Percentiles rank a stretch among this genome's conserved stretches.
phyloP scores from a whole-genome alignment of 169 alveolate species.

The Plasmodium ovale region DNA sequence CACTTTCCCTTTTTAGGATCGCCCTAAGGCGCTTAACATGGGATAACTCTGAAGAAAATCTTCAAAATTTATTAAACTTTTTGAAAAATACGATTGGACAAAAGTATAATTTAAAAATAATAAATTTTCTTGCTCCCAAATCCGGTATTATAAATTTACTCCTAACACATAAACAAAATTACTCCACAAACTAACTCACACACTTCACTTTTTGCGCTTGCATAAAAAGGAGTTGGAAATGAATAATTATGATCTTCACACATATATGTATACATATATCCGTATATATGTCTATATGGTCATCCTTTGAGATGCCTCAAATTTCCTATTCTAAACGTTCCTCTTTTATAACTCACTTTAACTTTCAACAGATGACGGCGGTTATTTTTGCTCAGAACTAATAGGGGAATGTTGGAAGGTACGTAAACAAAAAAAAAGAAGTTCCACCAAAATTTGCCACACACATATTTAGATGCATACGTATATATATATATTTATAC shows the following conservation, averaged over 20 bases:
- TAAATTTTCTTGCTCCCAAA: conserved; percentile 43
- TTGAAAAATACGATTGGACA: conserved; percentile 60
- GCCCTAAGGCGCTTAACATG: conserved; percentile 58
- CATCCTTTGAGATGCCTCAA: background rate
- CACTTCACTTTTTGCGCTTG: background rate
- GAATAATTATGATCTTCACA: too few relatives aligned
- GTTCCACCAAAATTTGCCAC: background rate
- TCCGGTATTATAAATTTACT: conserved; percentile 14
- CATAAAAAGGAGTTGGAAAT: background rate
- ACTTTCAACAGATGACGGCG: background rate
- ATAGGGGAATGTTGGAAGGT: conserved; percentile 74
- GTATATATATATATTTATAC: background rate
- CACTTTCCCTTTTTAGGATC: conserved; percentile 12
- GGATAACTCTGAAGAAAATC: conserved; percentile 65
- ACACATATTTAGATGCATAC: background rate
- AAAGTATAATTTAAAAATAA: conserved; percentile 45
- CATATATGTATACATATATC: too few relatives aligned
- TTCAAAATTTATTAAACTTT: conserved; percentile 33
- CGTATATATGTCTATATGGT: background rate
- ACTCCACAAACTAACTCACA: background rate
- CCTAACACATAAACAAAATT: background rate
- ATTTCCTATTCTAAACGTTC: background rate
- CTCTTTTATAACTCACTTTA: background rate
- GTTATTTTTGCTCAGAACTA: conserved; percentile 64
- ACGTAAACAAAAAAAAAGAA: background rate